Percentiles rank a stretch among this genome's conserved stretches.
Conservation (phyloP, 148 eudicot species). For the Spergularia marina region DNA sequence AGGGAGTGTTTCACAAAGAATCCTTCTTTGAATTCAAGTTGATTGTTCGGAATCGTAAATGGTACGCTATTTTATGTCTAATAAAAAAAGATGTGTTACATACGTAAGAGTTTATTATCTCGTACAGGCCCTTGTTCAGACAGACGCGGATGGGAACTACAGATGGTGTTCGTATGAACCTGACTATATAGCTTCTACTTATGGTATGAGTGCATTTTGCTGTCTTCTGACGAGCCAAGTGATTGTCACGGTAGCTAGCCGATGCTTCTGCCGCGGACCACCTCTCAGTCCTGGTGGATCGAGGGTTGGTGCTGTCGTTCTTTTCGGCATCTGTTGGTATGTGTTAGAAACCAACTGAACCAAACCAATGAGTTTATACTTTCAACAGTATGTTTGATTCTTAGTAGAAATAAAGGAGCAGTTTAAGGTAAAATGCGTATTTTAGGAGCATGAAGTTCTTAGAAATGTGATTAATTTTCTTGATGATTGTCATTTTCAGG, state of each 20-base stretch:
- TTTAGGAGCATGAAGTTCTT: background rate
- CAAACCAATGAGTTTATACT: no score
- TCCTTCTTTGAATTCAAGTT: no score
- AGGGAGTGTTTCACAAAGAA: no score
- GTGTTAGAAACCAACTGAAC: background rate
- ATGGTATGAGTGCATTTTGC: conserved; percentile 77
- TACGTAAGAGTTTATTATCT: background rate
- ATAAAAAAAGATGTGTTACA: background rate
- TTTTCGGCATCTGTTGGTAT: conserved; percentile 86
- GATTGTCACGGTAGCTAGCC: conserved; percentile 61
- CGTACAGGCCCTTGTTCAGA: conserved; percentile 42
- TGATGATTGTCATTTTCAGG: conserved; percentile 35
- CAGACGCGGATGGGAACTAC: conserved; percentile 44
- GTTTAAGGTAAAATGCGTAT: background rate
- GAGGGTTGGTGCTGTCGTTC: conserved; percentile 77
- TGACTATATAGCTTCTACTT: conserved; percentile 66
- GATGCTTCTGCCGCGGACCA: conserved; percentile 85
- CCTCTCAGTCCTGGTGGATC: conserved; percentile 76
- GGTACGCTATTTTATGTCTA: no score
- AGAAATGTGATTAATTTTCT: background rate
- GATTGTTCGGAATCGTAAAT: no score
- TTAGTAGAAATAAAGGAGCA: no score
- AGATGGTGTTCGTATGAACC: conserved; percentile 69
- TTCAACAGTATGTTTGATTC: no score
- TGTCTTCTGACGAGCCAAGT: conserved; percentile 68